Evolutionary conservation across 495 filamentous ascomycete species (phyloP).

Genomic region (Trichoderma parareesei): DNA sequence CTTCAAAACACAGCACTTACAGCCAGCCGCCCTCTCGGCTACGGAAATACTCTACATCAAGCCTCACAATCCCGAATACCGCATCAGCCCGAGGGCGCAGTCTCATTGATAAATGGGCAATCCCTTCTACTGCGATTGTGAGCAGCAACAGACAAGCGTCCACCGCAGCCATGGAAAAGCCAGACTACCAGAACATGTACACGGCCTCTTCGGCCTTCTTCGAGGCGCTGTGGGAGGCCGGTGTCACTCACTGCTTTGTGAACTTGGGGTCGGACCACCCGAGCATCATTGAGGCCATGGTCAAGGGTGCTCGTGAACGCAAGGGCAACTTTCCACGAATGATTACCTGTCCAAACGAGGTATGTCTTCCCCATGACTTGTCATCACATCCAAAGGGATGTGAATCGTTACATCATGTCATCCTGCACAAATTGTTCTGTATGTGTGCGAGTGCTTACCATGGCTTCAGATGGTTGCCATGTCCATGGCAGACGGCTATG

Average conservation of each 20-base stretch:
- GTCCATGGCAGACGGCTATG: constrained; percentile 94
- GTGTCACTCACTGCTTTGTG: constrained; percentile 83
- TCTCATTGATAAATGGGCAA: background rate
- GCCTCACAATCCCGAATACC: background rate
- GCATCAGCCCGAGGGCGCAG: background rate
- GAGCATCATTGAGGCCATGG: constrained; percentile 89
- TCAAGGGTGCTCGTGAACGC: constrained; percentile 64
- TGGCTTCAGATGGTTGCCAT: constrained; percentile 80
- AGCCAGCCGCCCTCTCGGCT: background rate
- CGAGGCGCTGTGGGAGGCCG: constrained; percentile 88
- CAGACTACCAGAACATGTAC: constrained; percentile 32
- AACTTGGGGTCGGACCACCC: constrained; percentile 95
- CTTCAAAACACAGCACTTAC: constrained; percentile 3
- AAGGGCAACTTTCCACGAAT: constrained; percentile 70
- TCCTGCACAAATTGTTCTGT: background rate
- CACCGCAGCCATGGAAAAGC: constrained; percentile 9
- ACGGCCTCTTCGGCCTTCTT: constrained; percentile 71
- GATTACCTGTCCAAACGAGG: constrained; percentile 90
- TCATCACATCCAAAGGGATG: background rate
- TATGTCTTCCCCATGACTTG: constrained; percentile 25
- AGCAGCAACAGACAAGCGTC: constrained; percentile 3
- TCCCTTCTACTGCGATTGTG: background rate
- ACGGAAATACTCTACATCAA: background rate
- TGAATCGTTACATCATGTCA: background rate
- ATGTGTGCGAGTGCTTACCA: background rate